Conservation (phyloP, 768 basidiomycete genomes). For the Podaxis sp. region DNA sequence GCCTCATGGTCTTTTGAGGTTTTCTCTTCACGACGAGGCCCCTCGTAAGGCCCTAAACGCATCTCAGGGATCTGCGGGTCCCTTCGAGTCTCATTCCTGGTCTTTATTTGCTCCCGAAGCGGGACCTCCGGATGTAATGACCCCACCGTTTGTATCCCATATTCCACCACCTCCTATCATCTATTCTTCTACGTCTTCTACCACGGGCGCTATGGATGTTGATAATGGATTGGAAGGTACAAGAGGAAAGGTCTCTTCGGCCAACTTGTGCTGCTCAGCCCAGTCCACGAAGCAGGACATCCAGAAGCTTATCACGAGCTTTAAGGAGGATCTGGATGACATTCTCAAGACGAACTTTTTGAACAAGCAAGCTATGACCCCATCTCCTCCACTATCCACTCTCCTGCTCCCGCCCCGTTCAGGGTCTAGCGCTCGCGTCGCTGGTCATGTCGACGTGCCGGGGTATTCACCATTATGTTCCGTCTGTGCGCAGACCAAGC, state of each 20-base stretch:
- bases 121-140: slow-evolving; percentile 18
- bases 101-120: slow-evolving; percentile 8
- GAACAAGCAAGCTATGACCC: background rate
- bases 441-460: slow-evolving; percentile 3
- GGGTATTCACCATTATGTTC: slow-evolving; percentile 24
- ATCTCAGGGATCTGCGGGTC: background rate
- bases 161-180: slow-evolving; percentile 35
- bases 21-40: slow-evolving; percentile 56
- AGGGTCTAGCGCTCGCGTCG: slow-evolving; percentile 14
- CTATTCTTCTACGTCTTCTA: slow-evolving; percentile 26
- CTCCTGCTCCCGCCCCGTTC: slow-evolving; percentile 1
- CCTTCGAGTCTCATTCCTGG: slow-evolving; percentile 2
- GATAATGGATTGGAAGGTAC: slow-evolving; percentile 17
- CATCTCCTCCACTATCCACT: slow-evolving; percentile 9
- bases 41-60: slow-evolving; percentile 32
- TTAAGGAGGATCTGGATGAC: slow-evolving; percentile 18
- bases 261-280: slow-evolving; percentile 17
- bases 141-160: slow-evolving; percentile 25
- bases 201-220: slow-evolving; percentile 17
- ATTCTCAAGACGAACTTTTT: slow-evolving; percentile 8
- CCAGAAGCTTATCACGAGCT: slow-evolving; percentile 19
- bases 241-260: slow-evolving; percentile 21
- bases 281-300: slow-evolving; percentile 23
- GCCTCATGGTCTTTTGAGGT: slow-evolving; percentile 59
- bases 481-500: slow-evolving; percentile 30